Base-by-base conservation (phyloP, 2,329 filamentous ascomycete genomes). In the Keithomyces neogunnii region DNA sequence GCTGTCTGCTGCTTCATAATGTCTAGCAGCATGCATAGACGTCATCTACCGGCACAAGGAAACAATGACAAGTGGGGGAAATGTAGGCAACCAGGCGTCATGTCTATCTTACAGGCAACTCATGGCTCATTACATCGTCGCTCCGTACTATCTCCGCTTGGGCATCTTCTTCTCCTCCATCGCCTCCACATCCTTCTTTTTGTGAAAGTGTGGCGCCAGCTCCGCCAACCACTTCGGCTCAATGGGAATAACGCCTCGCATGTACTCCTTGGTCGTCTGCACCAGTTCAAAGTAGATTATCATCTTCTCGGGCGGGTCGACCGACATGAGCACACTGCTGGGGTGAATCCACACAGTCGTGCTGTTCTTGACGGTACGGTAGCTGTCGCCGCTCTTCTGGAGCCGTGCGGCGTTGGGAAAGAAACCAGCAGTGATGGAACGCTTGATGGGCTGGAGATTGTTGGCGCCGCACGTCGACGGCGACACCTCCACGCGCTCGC, bases 201-300 rank as follows among this genome's bases (percentile, higher is more conserved):
- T 96, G 67, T 96, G 89, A 64, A 90, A 96, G 72, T 97, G 93
- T 55, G 92, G 92, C 55, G 93, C 93, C 54, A 93, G 82, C 69
- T 97, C 92, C 5, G 83, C 80, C 60, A 99, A 66, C 91, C 91
- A 96, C 63, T 84, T 82, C 0, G 87, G 76, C 63, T 95, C 84
- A 49, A 97, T 80, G 1, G 90, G 90, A 76, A 96, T 85, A 53
- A 87, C 87, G 61, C 82, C 88, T 29, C 92, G 77, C 84, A 96
- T 95, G 67, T 92, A 99, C 73, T 96, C 92, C 73, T 95, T 95
- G 31, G 80, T 86, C 38, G 88, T 92, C 59, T 88, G 75, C 8
- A 91, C 87, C 50, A 92, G 68, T 69, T 93, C 88, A 63, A 88
- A 89, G 68, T 93, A 99, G 13, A 96, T 81, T 11, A 96, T 82